Conservation (phyloP, 164 flowering plant genomes). For the Taxillus chinensis region DNA sequence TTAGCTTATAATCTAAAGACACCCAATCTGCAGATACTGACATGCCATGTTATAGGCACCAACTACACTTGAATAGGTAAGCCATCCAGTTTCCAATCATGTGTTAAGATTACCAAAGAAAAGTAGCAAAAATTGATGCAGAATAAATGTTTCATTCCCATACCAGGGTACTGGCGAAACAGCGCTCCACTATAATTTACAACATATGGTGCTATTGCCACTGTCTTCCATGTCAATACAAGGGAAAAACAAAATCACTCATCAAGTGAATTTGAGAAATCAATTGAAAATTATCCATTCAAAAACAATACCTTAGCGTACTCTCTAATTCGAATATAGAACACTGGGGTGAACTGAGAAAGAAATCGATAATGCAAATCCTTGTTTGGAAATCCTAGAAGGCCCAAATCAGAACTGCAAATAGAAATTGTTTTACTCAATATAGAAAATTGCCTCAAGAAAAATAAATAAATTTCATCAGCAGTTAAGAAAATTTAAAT, state of each 20-base stretch:
- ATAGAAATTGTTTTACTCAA: conserved; percentile 1
- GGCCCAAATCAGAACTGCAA: conserved; percentile 88
- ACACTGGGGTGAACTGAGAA: conserved; percentile 81
- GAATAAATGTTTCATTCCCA: background rate
- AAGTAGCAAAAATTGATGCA: no score
- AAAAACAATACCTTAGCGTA: conserved; percentile 76
- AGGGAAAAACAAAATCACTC: conserved; percentile 10
- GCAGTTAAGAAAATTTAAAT: background rate
- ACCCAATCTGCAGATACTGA: no score
- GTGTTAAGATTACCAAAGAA: no score
- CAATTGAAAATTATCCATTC: background rate
- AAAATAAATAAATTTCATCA: background rate
- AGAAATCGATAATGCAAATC: conserved; percentile 91
- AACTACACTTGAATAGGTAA: no score
- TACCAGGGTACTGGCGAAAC: conserved; percentile 97
- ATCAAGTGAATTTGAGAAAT: conserved; percentile 4
- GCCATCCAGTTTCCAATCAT: no score
- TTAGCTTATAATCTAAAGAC: no score
- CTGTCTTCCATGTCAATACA: conserved; percentile 50
- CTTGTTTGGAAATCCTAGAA: conserved; percentile 80
- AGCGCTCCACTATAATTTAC: conserved; percentile 88
- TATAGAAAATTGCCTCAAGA: background rate
- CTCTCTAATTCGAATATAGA: conserved; percentile 83
- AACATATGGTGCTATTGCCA: conserved; percentile 87
- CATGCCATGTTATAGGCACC: no score